phyloP scores from a whole-genome alignment of 169 alveolate species.

The Plasmodium berghei region DNA sequence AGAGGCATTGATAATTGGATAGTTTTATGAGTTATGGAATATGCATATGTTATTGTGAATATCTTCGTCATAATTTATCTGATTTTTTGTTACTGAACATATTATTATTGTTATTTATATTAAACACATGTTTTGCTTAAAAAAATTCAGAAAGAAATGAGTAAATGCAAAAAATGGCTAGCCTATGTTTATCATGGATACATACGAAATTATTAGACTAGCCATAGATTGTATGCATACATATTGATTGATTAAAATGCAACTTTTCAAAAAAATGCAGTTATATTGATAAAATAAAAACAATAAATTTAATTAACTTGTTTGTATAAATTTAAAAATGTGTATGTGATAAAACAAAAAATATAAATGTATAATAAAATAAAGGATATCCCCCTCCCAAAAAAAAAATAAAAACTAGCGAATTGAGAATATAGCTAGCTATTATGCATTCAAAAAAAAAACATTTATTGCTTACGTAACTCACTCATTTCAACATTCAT shows the following conservation, averaged over 20 bases:
- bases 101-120: too few species aligned
- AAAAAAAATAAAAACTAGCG: not conserved
- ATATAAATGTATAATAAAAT: not conserved
- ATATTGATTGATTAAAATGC: not conserved
- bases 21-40: too few species aligned
- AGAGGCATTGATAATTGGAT: too few species aligned
- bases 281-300: not conserved
- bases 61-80: too few species aligned
- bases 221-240: too few species aligned
- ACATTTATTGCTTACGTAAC: conserved; percentile 67
- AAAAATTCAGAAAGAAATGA: too few species aligned
- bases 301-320: not conserved
- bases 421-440: not conserved
- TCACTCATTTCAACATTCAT: conserved; percentile 88
- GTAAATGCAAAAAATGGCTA: too few species aligned
- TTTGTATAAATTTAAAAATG: not conserved
- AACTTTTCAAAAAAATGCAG: not conserved
- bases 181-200: too few species aligned
- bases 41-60: too few species aligned
- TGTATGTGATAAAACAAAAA: not conserved
- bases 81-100: too few species aligned
- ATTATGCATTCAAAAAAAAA: not conserved
- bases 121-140: too few species aligned
- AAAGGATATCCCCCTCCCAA: not conserved
- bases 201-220: too few species aligned